Percentiles rank a stretch among this genome's conserved stretches.
phyloP scores from a whole-genome alignment of 1,139 yeast genomes.

The Pneumocystis carinii region DNA sequence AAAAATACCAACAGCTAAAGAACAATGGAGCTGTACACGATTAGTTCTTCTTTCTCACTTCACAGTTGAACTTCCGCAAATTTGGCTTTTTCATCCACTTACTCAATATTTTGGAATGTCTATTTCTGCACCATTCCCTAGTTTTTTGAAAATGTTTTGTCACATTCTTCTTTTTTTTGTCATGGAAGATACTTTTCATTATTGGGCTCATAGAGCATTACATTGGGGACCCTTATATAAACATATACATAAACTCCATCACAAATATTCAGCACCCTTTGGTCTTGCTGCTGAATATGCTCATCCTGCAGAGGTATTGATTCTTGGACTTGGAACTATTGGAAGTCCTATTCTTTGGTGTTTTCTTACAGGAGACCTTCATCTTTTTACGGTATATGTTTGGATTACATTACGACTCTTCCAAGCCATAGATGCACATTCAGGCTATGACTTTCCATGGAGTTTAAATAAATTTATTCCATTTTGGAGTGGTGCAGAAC shows the following conservation, averaged over 20 bases:
- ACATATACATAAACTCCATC: conserved; percentile 89
- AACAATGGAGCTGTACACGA: conserved; percentile 85
- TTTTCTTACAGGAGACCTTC: conserved; percentile 51
- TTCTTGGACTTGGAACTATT: conserved; percentile 85
- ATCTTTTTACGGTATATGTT: conserved; percentile 63
- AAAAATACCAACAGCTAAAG: conserved; percentile 59
- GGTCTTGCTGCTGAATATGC: conserved; percentile 96
- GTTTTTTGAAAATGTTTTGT: conserved; percentile 36
- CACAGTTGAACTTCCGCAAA: conserved; percentile 84
- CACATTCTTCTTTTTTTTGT: conserved; percentile 68
- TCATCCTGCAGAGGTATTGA: conserved; percentile 82
- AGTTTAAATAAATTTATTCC: conserved; percentile 81
- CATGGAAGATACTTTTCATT: conserved; percentile 89
- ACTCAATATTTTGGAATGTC: conserved; percentile 63
- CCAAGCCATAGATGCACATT: conserved; percentile 93
- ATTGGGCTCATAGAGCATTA: conserved; percentile 79
- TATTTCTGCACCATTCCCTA: conserved; percentile 72
- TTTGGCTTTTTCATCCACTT: conserved; percentile 89
- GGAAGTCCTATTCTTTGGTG: conserved; percentile 73
- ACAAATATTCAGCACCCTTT: conserved; percentile 91
- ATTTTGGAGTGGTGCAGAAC: conserved; percentile 97
- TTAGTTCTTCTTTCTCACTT: conserved; percentile 72
- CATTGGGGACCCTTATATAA: conserved; percentile 79
- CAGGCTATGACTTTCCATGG: conserved; percentile 96
- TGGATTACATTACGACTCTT: conserved; percentile 83